Evolutionary conservation across 1,139 yeast species (phyloP).

Genomic region (Torulaspora globosa): DNA sequence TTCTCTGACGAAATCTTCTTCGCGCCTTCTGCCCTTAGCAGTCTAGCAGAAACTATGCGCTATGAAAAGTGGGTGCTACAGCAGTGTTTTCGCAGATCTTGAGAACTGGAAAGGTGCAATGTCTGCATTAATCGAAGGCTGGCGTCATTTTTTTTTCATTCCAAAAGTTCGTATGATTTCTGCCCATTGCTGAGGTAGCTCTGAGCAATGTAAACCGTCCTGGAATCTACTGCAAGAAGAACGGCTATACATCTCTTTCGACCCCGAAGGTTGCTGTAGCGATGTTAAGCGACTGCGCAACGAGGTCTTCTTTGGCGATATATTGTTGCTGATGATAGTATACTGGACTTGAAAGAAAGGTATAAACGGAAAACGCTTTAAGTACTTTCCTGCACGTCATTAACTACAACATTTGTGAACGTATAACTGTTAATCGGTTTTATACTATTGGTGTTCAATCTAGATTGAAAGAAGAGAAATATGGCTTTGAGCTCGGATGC

Average conservation of each 20-base stretch:
- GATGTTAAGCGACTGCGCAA: background rate
- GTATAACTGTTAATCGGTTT: background rate
- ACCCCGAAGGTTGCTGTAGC: background rate
- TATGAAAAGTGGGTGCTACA: background rate
- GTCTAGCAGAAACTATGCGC: background rate
- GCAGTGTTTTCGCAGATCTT: background rate
- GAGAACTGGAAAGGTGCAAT: background rate
- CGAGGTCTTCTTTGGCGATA: background rate
- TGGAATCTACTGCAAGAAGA: background rate
- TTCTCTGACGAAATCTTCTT: background rate
- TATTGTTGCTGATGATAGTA: background rate
- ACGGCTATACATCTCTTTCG: background rate
- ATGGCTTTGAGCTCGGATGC: background rate
- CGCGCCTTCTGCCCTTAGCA: background rate
- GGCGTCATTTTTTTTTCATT: background rate
- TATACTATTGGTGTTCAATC: background rate
- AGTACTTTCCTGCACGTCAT: too few species aligned
- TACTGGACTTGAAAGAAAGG: background rate
- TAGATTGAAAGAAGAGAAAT: background rate
- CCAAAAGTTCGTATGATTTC: background rate
- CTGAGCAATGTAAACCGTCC: background rate
- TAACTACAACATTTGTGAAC: background rate
- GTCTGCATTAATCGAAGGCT: background rate
- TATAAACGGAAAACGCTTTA: background rate
- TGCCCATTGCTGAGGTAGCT: background rate